Percentiles rank a stretch among this genome's conserved stretches.
phyloP scores from a whole-genome alignment of 2,329 filamentous ascomycete genomes.

The Lachnum nothofagi region DNA sequence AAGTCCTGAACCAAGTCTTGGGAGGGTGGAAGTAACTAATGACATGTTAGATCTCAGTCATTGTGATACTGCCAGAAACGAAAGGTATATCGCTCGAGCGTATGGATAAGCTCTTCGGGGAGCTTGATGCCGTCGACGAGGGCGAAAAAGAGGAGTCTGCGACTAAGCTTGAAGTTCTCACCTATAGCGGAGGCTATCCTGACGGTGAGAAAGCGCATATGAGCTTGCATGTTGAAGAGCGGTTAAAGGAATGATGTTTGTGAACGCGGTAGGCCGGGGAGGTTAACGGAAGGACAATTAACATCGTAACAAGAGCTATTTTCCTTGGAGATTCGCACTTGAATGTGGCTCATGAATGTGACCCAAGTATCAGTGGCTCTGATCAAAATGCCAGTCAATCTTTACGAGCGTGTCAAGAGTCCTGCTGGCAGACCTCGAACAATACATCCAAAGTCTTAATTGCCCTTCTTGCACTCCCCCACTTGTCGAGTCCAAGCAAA shows the following conservation, averaged over 20 bases:
- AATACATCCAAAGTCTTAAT: conserved; percentile 7
- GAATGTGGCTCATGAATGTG: too few relatives aligned
- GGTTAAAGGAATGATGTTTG: not conserved
- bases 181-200: conserved; percentile 6
- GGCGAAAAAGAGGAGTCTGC: conserved; percentile 30
- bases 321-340: too few relatives aligned
- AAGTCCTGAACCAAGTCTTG: not conserved
- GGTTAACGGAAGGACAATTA: too few relatives aligned
- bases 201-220: conserved; percentile 3
- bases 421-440: conserved; percentile 32
- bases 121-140: conserved; percentile 23
- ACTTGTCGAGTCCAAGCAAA: conserved; percentile 28
- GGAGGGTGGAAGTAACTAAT: not conserved
- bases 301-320: too few relatives aligned
- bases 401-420: too few relatives aligned
- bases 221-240: conserved; percentile 1
- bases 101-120: conserved; percentile 50
- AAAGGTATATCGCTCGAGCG: conserved; percentile 51
- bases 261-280: too few relatives aligned
- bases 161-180: conserved; percentile 27
- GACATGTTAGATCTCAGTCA: conserved; percentile 39
- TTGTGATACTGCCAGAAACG: conserved; percentile 50
- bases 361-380: too few relatives aligned
- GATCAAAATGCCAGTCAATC: too few relatives aligned
- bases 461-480: conserved; percentile 15